Evolutionary conservation across 371 early-diverging fungal genomes (phyloP).

Genomic region (Saksenaea vasiformis): DNA sequence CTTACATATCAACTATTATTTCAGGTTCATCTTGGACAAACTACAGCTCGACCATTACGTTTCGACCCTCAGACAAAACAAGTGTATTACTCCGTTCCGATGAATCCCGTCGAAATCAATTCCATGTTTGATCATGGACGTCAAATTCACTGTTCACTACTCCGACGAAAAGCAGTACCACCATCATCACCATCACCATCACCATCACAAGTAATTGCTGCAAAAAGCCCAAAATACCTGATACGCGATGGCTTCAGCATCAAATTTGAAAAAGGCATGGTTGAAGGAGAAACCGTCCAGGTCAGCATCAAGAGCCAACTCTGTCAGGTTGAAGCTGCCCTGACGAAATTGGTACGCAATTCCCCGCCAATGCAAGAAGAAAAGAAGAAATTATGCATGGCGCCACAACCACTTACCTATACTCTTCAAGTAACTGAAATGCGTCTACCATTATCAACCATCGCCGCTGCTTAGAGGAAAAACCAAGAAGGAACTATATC

Average conservation of each 20-base stretch:
- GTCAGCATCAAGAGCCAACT: conserved; percentile 29
- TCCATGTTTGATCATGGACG: conserved; percentile 50
- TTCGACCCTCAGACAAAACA: conserved; percentile 38
- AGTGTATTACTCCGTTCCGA: conserved; percentile 35
- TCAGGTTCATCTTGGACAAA: conserved; percentile 44
- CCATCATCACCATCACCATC: background rate
- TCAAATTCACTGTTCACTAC: conserved; percentile 41
- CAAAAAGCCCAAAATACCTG: conserved; percentile 11
- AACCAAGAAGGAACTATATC: background rate
- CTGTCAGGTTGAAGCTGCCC: conserved; percentile 39
- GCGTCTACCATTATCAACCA: conserved; percentile 41
- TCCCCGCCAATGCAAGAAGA: conserved; percentile 7
- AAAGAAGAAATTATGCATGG: conserved; percentile 17
- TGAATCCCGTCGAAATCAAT: conserved; percentile 47
- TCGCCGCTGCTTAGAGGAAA: conserved; percentile 24
- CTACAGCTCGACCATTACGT: conserved; percentile 31
- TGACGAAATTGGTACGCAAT: conserved; percentile 22
- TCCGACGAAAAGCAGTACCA: conserved; percentile 17
- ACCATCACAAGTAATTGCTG: background rate
- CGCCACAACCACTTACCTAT: conserved; percentile 39
- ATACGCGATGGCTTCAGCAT: conserved; percentile 34
- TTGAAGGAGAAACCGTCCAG: conserved; percentile 33
- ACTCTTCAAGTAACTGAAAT: conserved; percentile 48
- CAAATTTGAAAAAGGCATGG: conserved; percentile 44
- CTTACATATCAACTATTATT: conserved; percentile 1